Conservation (phyloP, 805 yeast genomes). For the Wickerhamia fluorescens region DNA sequence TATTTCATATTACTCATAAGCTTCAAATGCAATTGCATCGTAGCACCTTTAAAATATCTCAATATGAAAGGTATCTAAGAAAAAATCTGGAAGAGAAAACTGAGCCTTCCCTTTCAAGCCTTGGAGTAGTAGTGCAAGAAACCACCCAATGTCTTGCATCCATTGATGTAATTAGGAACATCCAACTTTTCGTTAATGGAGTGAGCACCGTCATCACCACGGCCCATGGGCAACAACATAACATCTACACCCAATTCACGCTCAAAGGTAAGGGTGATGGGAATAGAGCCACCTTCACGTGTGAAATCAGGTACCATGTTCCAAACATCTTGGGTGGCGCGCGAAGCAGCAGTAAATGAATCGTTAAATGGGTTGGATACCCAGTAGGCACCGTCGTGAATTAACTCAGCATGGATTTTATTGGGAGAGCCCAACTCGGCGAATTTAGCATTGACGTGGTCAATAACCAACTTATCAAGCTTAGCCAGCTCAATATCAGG, state of each 20-base stretch:
- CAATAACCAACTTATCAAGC: constrained; percentile 69
- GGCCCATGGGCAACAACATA: constrained; percentile 90
- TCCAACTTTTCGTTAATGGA: constrained; percentile 94
- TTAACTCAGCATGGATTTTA: constrained; percentile 59
- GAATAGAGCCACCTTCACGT: constrained; percentile 98
- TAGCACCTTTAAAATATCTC: too few species aligned
- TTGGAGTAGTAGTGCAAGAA: constrained; percentile 77
- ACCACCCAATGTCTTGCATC: constrained; percentile 89
- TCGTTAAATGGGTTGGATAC: constrained; percentile 89
- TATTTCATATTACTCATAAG: too few species aligned
- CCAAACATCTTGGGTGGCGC: constrained; percentile 94
- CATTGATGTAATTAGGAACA: constrained; percentile 82
- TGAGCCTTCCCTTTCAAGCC: constrained; percentile 4
- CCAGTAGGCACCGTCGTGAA: constrained; percentile 98
- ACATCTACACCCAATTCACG: constrained; percentile 79
- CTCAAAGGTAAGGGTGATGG: constrained; percentile 92
- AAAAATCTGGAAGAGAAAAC: too few species aligned
- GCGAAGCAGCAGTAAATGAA: constrained; percentile 86
- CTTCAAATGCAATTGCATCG: too few species aligned
- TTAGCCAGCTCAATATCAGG: constrained; percentile 83
- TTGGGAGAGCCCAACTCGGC: constrained; percentile 71
- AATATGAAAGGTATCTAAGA: too few species aligned
- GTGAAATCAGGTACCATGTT: constrained; percentile 93
- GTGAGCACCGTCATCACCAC: constrained; percentile 99
- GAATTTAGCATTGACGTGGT: constrained; percentile 62